phyloP scores from a whole-genome alignment of 1,139 yeast species.

The Candida anutae region DNA sequence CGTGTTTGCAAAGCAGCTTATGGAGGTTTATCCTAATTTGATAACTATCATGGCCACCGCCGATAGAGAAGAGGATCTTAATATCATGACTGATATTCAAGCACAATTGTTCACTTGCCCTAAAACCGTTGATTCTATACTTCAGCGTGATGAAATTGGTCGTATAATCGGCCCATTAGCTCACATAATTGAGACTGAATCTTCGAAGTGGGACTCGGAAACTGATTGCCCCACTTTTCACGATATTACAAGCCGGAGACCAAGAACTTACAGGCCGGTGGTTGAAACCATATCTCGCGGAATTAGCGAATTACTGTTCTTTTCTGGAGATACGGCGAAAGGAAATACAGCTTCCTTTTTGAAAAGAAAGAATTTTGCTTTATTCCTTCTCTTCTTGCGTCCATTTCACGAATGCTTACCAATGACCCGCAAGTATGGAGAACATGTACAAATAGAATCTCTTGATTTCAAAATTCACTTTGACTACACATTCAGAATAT shows the following conservation, averaged over 20 bases:
- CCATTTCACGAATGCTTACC: slow-evolving; percentile 53
- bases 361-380: slow-evolving; percentile 23
- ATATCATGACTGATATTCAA: slow-evolving; percentile 45
- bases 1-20: slow-evolving; percentile 43
- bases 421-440: slow-evolving; percentile 53
- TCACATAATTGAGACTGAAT: slow-evolving; percentile 35
- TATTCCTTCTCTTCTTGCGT: slow-evolving; percentile 35
- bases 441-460: slow-evolving; percentile 56
- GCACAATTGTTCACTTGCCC: slow-evolving; percentile 65
- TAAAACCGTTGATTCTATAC: slow-evolving; percentile 37
- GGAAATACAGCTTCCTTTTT: slow-evolving; percentile 16
- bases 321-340: slow-evolving; percentile 29
- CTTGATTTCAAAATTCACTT: slow-evolving; percentile 42
- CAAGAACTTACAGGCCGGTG: slow-evolving; percentile 14
- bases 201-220: slow-evolving; percentile 18
- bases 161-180: slow-evolving; percentile 42
- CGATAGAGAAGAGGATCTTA: slow-evolving; percentile 62
- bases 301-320: slow-evolving; percentile 34
- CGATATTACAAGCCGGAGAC: slow-evolving; percentile 12
- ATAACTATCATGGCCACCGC: slow-evolving; percentile 37
- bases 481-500: slow-evolving; percentile 39
- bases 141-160: slow-evolving; percentile 28
- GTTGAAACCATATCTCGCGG: slow-evolving; percentile 26
- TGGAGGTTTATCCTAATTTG: slow-evolving; percentile 48
- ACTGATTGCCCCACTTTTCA: slow-evolving; percentile 24